Evolutionary conservation across 371 early-diverging fungal genomes (phyloP), one percentile per base, ranked within the genome.

Genomic region (Mortierella sp.): DNA sequence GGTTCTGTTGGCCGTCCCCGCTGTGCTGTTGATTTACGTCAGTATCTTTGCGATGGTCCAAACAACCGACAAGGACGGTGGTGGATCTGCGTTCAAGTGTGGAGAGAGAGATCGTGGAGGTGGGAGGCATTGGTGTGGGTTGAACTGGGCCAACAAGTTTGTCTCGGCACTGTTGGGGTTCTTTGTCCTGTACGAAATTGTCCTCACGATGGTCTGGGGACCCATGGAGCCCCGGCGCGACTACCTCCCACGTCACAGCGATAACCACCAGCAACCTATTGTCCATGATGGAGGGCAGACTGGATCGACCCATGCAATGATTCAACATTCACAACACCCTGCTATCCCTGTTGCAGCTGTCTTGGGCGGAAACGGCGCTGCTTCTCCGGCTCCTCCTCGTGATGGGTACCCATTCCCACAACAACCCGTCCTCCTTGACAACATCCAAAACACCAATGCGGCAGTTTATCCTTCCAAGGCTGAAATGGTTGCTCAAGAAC

Each of bases 271-370:
- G 0, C 37, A 37, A 21, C 64, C 64, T 64, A 14, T 64, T 5
- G 64, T 64, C 19, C 64, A 64, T 21, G 64, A 64, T 64, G 64
- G 64, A 37, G 64, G 64, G 19, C 64, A 64, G 64, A 64, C 64
- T 9, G 64, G 64, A 19, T 64, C 64, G 21, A 37, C 64, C 14
- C 37, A 64, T 21, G 64, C 64, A 6, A 64, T 64, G 64, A 37
- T 64, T 28, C 34, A 64, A 34, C 64, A 64, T 0, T 34, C 64
- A 8, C 64, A 64, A 8, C 14, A 34, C 3, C 19, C 64, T 21
- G 64, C 5, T 21, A 8, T 34, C 16, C 34, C 64, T 28, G 37
- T 34, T 37, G 64, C 64, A 8, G 37, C 37, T 37, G 37, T 37
- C 9, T 19, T 64, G 2, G 37, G 21, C 0, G 64, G 64, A 37